A percentile compares a stretch with the other conserved stretches of the same genome.
These are phyloP conservation scores for Volutella citrinella DNA, from an alignment of 2,329 filamentous ascomycete genomes.

Conservation along the genomic window DNA sequence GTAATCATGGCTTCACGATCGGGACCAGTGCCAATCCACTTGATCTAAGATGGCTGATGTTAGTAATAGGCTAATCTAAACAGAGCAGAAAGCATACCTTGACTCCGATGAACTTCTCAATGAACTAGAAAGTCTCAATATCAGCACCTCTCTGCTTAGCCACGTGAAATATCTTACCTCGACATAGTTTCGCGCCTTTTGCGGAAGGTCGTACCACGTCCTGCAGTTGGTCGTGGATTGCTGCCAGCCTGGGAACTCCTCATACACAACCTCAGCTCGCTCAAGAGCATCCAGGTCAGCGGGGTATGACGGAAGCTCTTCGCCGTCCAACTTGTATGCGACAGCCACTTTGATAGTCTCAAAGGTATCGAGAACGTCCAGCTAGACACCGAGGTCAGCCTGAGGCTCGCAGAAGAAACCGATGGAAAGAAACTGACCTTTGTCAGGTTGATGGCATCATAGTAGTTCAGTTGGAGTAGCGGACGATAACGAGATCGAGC, in stretches of 20 bases:
- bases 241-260: slow-evolving; percentile 13
- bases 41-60: slow-evolving; percentile 7
- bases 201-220: slow-evolving; percentile 11
- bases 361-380: slow-evolving; percentile 10
- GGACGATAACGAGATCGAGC: slow-evolving; percentile 9
- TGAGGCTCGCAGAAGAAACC: slow-evolving; percentile 1
- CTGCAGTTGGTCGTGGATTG: slow-evolving; percentile 8
- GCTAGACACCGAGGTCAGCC: neutral
- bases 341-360: slow-evolving; percentile 11
- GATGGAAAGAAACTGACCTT: slow-evolving; percentile 2
- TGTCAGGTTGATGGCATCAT: slow-evolving; percentile 6
- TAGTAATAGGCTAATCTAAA: slow-evolving; percentile 1
- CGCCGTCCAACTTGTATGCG: slow-evolving; percentile 3
- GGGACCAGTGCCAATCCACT: slow-evolving; percentile 18
- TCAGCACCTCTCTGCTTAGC: neutral
- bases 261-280: slow-evolving; percentile 9
- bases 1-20: slow-evolving; percentile 16
- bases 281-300: slow-evolving; percentile 2
- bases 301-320: slow-evolving; percentile 8
- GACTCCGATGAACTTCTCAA: slow-evolving; percentile 4
- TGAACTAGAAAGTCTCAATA: slow-evolving; percentile 1
- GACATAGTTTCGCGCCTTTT: slow-evolving; percentile 9
- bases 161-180: slow-evolving; percentile 5
- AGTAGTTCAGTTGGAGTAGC: slow-evolving; percentile 10
- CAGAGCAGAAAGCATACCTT: slow-evolving; percentile 1